Evolutionary conservation across 2,329 filamentous ascomycete genomes (phyloP).

Genomic region (Pestalotiopsis sp.): DNA sequence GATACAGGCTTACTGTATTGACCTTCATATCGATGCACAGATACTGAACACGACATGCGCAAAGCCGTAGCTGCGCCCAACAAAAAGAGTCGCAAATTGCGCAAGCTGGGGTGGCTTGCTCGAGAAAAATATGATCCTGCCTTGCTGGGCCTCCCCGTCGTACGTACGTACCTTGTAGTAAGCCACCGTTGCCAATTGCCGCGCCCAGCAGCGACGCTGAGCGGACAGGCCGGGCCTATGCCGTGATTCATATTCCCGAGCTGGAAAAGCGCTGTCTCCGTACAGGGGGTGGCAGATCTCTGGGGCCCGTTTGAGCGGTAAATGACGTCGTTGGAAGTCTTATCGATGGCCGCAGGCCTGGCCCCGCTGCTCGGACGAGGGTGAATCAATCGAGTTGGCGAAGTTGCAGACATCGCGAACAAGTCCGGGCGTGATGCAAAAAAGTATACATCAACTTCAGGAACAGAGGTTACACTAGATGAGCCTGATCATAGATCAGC

Average conservation of each 20-base stretch:
- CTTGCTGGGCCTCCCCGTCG: too few species aligned
- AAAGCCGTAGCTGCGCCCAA: too few species aligned
- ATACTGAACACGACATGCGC: too few species aligned
- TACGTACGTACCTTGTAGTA: too few species aligned
- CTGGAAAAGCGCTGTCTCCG: not conserved
- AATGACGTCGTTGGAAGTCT: not conserved
- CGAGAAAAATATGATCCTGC: too few species aligned
- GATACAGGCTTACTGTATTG: too few species aligned
- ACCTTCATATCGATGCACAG: too few species aligned
- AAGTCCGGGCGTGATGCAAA: not conserved
- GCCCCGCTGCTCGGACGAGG: not conserved
- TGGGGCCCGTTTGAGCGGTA: not conserved
- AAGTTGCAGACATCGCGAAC: not conserved
- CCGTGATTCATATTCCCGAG: not conserved
- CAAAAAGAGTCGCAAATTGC: too few species aligned
- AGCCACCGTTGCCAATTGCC: not conserved
- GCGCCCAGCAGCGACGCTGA: not conserved
- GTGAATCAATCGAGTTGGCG: not conserved
- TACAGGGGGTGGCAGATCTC: not conserved
- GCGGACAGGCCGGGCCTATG: not conserved
- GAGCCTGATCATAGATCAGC: constrained; percentile 2
- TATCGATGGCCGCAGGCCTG: not conserved
- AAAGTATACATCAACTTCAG: not conserved
- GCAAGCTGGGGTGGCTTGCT: too few species aligned
- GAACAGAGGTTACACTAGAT: not conserved